Base-by-base conservation (phyloP, 2,329 filamentous ascomycete species). In the Fusarium transvaalense region DNA sequence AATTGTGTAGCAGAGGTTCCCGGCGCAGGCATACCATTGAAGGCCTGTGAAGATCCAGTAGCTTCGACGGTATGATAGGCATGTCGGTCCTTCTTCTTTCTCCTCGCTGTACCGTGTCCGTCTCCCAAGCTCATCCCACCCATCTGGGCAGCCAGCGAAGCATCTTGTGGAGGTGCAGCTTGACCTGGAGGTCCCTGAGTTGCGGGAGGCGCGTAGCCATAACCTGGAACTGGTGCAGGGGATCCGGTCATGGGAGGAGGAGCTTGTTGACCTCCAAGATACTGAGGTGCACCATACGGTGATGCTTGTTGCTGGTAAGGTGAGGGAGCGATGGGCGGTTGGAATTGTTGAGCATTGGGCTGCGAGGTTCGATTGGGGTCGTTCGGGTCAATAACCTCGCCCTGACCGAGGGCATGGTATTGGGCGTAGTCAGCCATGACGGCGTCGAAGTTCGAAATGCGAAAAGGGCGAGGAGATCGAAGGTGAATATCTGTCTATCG, bases 1-100 rank as follows among this genome's bases (percentile, higher is more conserved):
- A 82, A 82, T 59, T 82, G 78, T 21, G 73, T 76, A 19, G 75
- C 81, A 19, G 86, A 83, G 25, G 84, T 84, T 31, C 84, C 87
- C 13, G 83, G 82, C 25, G 86, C 84, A 3, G 89, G 88, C 75
- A 90, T 88, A 64, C 88, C 90, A 76, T 91, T 90, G 81, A 92
- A 92, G 13, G 88, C 82, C 75, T 91, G 89, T 8, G 90, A 88
- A 34, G 88, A 89, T 50, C 89, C 88, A 7, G 84, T 84, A 23
- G 92, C 88, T 69, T 95, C 93, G 54, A 98, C 88, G 38, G 89
- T 91, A 79, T 98, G 95, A 79, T 97, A 92, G 68, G 94, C 95
- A 81, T 98, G 95, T 62, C 93, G 89, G 78, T 97, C 92, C 86
- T 97, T 97, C 88, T 97, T 98, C 85, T 94, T 93, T 79, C 85